phyloP scores from a whole-genome alignment of 2,329 filamentous ascomycete species.

The Epicoccum sorghinum region DNA sequence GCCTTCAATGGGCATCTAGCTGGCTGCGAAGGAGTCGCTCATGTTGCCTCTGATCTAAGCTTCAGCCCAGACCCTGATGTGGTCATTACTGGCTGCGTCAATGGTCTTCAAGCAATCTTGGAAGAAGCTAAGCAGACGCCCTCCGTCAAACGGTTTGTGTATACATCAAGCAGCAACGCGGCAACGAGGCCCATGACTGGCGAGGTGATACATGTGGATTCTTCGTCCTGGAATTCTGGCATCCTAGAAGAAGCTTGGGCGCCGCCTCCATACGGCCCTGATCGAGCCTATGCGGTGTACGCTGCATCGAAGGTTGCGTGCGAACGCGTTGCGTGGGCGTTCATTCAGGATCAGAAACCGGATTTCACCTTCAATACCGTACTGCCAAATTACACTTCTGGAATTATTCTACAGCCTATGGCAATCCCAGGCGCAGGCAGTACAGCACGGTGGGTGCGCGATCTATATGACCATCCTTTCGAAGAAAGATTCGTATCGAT shows the following conservation, averaged over 20 bases:
- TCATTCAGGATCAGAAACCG: conserved; percentile 48
- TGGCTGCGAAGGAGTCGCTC: conserved; percentile 1
- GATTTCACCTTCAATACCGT: conserved; percentile 50
- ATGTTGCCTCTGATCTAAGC: conserved; percentile 4
- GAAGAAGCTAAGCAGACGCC: not conserved
- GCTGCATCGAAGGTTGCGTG: conserved; percentile 52
- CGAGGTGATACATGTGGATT: not conserved
- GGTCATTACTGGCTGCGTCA: conserved; percentile 7
- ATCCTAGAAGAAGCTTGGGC: conserved; percentile 25
- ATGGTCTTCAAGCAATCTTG: not conserved
- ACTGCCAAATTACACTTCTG: conserved; percentile 29
- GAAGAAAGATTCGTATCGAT: conserved; percentile 1
- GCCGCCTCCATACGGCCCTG: conserved; percentile 35
- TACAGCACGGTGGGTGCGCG: conserved; percentile 17
- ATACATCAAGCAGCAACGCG: conserved; percentile 11
- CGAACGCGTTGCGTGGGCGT: conserved; percentile 55
- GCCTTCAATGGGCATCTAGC: conserved; percentile 1
- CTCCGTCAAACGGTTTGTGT: conserved; percentile 7
- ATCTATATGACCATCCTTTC: not conserved
- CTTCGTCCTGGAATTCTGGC: conserved; percentile 1
- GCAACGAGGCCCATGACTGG: conserved; percentile 4
- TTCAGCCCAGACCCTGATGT: conserved; percentile 3
- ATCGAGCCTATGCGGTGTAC: conserved; percentile 44
- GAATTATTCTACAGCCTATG: conserved; percentile 31
- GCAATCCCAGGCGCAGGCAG: conserved; percentile 12